phyloP scores from a whole-genome alignment of 345 rosid species.

The Citrus glauca region DNA sequence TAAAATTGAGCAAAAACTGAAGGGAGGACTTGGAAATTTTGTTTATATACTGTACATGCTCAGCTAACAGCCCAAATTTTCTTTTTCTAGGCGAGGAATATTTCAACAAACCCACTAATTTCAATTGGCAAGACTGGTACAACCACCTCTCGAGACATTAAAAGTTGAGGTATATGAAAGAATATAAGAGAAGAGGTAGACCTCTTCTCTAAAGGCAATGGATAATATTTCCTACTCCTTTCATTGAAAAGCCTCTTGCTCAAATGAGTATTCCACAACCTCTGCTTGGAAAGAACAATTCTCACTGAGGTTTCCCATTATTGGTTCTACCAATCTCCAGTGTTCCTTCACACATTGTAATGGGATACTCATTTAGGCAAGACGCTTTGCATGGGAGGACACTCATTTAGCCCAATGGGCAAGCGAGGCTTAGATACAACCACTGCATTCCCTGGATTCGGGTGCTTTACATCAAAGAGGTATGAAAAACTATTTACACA shows the following conservation, averaged over 20 bases:
- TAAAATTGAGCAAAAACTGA: not conserved
- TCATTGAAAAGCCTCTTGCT: slow-evolving; percentile 46
- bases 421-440: slow-evolving; percentile 19
- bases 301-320: not conserved
- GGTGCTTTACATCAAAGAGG: slow-evolving; percentile 15
- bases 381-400: slow-evolving; percentile 40
- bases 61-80: slow-evolving; percentile 10
- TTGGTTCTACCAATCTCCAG: not conserved
- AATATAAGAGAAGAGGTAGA: not conserved
- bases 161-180: slow-evolving; percentile 6
- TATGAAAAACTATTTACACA: not conserved
- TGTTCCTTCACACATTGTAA: not conserved
- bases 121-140: slow-evolving; percentile 9
- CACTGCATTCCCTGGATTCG: not conserved
- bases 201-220: not conserved
- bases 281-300: not conserved
- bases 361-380: slow-evolving; percentile 42
- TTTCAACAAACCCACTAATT: not conserved
- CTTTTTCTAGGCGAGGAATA: not conserved
- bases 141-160: slow-evolving; percentile 23
- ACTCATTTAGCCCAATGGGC: slow-evolving; percentile 34
- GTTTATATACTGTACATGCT: not conserved
- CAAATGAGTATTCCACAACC: slow-evolving; percentile 52
- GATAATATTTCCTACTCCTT: slow-evolving; percentile 5
- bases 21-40: not conserved